phyloP scores from a whole-genome alignment of 1,284 basidiomycete species.

The Trametes polyzona region DNA sequence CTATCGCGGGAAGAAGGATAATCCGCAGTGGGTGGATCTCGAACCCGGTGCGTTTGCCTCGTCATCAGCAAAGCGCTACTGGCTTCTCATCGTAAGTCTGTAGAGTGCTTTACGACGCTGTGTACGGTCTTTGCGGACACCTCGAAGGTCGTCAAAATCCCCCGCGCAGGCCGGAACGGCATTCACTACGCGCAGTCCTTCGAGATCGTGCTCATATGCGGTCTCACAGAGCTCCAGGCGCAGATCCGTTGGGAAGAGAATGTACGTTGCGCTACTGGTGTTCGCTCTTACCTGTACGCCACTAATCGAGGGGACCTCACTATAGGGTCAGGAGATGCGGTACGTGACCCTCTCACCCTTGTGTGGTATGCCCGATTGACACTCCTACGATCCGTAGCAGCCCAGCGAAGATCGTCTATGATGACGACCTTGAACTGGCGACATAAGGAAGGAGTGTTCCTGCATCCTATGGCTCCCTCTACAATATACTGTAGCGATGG shows the following conservation, averaged over 20 bases:
- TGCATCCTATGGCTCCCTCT: no score
- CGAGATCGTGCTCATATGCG: constrained; percentile 53
- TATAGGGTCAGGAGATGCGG: constrained; percentile 18
- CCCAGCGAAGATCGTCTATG: constrained; percentile 20
- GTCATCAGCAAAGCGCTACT: no score
- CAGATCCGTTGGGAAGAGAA: constrained; percentile 49
- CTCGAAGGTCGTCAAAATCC: constrained; percentile 34
- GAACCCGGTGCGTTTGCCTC: constrained; percentile 42
- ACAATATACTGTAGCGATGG: no score
- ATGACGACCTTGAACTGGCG: constrained; percentile 7
- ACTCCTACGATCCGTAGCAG: background rate
- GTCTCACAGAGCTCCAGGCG: constrained; percentile 50
- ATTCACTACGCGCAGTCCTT: constrained; percentile 45
- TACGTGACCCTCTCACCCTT: background rate
- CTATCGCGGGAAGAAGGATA: constrained; percentile 43
- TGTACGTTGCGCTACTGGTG: constrained; percentile 19
- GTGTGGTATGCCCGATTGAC: background rate
- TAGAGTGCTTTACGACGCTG: constrained; percentile 42
- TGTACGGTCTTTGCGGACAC: constrained; percentile 50
- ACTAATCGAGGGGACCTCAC: background rate
- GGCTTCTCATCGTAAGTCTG: background rate
- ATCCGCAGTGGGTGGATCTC: constrained; percentile 50
- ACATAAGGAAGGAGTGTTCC: no score
- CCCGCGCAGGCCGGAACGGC: constrained; percentile 23
- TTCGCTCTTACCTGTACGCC: background rate